phyloP scores from a whole-genome alignment of 495 filamentous ascomycete species.

The Aspergillus avenaceus region DNA sequence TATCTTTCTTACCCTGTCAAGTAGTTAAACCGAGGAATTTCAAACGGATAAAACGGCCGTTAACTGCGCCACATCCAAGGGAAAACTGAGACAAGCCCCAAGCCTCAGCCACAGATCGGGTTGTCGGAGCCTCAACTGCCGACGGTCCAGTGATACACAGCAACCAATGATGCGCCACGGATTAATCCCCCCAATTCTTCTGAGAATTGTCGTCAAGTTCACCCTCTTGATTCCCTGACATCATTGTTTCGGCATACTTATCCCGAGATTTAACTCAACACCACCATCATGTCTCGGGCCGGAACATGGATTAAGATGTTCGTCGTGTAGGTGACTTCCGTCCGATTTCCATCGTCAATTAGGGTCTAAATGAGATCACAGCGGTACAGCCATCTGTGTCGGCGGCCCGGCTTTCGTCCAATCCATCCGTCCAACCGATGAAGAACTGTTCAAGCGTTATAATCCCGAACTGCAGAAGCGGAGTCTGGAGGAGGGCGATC shows the following conservation, averaged over 20 bases:
- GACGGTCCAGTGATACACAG: not conserved
- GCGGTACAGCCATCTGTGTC: slow-evolving; percentile 62
- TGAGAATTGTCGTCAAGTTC: too few species aligned
- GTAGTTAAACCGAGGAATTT: too few species aligned
- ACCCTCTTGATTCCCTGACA: too few species aligned
- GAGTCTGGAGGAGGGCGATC: slow-evolving; percentile 68
- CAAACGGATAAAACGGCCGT: too few species aligned
- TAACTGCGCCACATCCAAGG: not conserved
- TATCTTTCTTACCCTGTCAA: too few species aligned
- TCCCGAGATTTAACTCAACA: not conserved
- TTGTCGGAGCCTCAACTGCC: too few species aligned
- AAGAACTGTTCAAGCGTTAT: slow-evolving; percentile 88
- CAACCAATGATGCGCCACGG: not conserved
- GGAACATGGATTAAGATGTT: slow-evolving; percentile 54
- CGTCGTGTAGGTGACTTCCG: slow-evolving; percentile 37
- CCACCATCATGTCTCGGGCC: slow-evolving; percentile 45
- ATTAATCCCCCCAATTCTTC: not conserved
- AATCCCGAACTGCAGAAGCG: slow-evolving; percentile 88
- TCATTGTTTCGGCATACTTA: slow-evolving; percentile 23
- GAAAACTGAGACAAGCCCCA: not conserved
- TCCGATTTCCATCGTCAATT: not conserved
- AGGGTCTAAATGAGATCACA: slow-evolving; percentile 24
- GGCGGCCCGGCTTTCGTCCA: slow-evolving; percentile 83
- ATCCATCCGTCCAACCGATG: slow-evolving; percentile 79
- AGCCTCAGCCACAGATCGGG: not conserved